A percentile compares a stretch with the other conserved stretches of the same genome.
Conservation (phyloP, 768 basidiomycete species). For the Leccinum rimulosum region DNA sequence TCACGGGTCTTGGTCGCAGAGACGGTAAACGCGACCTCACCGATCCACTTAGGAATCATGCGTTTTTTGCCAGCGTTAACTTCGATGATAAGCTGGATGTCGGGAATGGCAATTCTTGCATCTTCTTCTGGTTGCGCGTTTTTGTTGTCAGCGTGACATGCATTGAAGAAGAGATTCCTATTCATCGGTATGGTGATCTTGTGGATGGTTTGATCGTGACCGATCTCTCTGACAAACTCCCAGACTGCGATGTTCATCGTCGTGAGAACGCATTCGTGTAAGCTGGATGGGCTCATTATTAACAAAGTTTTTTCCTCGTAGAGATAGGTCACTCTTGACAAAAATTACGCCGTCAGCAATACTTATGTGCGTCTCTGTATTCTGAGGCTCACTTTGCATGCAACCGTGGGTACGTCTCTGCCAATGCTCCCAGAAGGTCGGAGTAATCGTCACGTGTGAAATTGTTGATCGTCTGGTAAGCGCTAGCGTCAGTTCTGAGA, state of each 20-base stretch:
- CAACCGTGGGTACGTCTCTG: background rate
- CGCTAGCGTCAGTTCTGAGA: background rate
- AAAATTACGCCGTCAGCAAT: background rate
- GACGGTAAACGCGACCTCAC: background rate
- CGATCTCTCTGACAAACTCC: background rate
- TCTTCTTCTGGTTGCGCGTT: background rate
- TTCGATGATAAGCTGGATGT: background rate
- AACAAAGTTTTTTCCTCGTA: background rate
- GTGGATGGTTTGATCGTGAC: background rate
- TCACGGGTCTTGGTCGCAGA: background rate
- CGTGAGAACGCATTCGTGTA: background rate
- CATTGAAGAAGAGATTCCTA: too few relatives aligned
- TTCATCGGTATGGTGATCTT: background rate
- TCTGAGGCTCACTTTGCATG: background rate
- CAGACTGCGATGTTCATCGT: background rate
- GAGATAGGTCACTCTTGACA: background rate
- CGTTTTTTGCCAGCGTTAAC: background rate
- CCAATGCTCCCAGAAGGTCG: background rate
- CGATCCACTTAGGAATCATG: background rate
- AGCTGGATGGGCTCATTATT: background rate
- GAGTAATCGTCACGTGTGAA: background rate
- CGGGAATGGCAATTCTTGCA: background rate
- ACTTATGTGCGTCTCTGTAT: too few relatives aligned
- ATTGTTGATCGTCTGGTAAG: background rate
- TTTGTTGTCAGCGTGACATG: background rate